Evolutionary conservation across 2,329 filamentous ascomycete genomes (phyloP).

Genomic region (Hyphodiscus sp.): DNA sequence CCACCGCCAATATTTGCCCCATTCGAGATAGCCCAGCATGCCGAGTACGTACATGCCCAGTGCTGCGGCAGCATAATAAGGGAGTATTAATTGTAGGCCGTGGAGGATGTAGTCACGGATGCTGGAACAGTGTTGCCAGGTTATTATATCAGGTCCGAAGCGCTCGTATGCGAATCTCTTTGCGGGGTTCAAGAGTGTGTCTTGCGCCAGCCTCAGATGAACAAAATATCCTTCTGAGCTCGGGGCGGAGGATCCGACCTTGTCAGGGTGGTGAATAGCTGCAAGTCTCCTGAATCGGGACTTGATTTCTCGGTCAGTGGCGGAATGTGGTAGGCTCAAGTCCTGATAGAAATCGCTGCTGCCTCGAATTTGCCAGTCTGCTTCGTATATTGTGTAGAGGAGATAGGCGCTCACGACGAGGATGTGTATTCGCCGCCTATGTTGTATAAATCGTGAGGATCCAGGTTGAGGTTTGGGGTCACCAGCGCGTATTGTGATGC

Average conservation of each 20-base stretch:
- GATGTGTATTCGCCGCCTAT: conserved; percentile 79
- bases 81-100: conserved; percentile 54
- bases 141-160: conserved; percentile 67
- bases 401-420: conserved; percentile 79
- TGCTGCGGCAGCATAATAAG: conserved; percentile 55
- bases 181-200: conserved; percentile 70
- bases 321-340: conserved; percentile 62
- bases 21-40: conserved; percentile 60
- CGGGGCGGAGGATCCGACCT: conserved; percentile 36
- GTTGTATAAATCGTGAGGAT: conserved; percentile 59
- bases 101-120: conserved; percentile 65
- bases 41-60: conserved; percentile 54
- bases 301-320: conserved; percentile 72
- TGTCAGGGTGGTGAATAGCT: conserved; percentile 76
- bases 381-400: conserved; percentile 86
- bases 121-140: conserved; percentile 60
- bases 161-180: conserved; percentile 84
- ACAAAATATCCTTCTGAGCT: conserved; percentile 58
- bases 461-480: conserved; percentile 69
- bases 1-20: conserved; percentile 62
- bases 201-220: conserved; percentile 74
- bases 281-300: conserved; percentile 75
- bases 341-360: conserved; percentile 72
- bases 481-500: conserved; percentile 82
- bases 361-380: conserved; percentile 70